Percentiles rank a stretch among this genome's conserved stretches.
phyloP scores from a whole-genome alignment of 225 moss, liverwort and hornwort species.

The Bryoerythrophyllum caledonicum region DNA sequence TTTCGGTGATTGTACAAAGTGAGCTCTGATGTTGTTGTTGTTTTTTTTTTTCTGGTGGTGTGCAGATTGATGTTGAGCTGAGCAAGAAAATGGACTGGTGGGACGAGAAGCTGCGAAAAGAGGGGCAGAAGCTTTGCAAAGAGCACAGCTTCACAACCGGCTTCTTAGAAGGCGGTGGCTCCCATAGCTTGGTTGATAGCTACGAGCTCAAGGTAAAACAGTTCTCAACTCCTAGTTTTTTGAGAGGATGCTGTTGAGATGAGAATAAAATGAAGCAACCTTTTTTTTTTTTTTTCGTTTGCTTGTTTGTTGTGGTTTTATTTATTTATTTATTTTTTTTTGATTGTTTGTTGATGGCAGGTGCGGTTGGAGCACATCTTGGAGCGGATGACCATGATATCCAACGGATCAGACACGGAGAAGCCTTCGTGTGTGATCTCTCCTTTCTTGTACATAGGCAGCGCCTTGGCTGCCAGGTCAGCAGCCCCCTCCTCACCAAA shows the following conservation, averaged over 20 bases:
- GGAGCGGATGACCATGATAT: slow-evolving; percentile 91
- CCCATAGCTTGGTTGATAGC: slow-evolving; percentile 89
- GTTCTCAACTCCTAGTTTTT: too few species aligned
- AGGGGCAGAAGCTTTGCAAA: slow-evolving; percentile 68
- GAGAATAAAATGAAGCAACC: background rate
- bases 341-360: slow-evolving; percentile 39
- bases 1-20: too few species aligned
- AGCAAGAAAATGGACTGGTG: slow-evolving; percentile 79
- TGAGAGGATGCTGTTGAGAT: background rate
- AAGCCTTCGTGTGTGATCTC: slow-evolving; percentile 80
- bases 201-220: slow-evolving; percentile 98
- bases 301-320: too few species aligned
- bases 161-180: slow-evolving; percentile 84
- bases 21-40: too few species aligned
- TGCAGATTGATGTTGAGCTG: slow-evolving; percentile 69
- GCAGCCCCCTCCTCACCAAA: background rate
- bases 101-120: slow-evolving; percentile 77
- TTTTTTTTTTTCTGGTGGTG: background rate
- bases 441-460: slow-evolving; percentile 78
- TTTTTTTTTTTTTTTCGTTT: too few species aligned
- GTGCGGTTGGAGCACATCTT: slow-evolving; percentile 88
- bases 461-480: slow-evolving; percentile 82
- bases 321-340: slow-evolving; percentile 2
- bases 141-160: slow-evolving; percentile 83
- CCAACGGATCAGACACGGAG: slow-evolving; percentile 85